A percentile compares a stretch with the other conserved stretches of the same genome.
Conservation (phyloP, 2,329 filamentous ascomycete species). For the Sporothrix euskadiensis region DNA sequence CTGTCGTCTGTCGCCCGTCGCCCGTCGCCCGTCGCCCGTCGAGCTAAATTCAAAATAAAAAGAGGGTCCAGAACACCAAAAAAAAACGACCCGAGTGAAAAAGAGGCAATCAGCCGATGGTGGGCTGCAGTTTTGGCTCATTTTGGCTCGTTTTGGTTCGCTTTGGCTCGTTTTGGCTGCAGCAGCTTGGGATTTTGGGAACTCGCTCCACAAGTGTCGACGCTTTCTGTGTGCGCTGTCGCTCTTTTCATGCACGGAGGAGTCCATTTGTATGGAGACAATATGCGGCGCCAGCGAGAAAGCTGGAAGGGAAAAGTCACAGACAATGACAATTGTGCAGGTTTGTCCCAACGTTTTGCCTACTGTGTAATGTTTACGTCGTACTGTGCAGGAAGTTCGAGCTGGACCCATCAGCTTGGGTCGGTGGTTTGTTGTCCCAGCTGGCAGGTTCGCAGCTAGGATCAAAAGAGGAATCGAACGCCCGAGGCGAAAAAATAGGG, state of each 20-base stretch:
- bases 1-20: too few relatives aligned
- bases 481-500: neutral
- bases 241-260: neutral
- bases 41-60: neutral
- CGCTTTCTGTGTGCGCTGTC: neutral
- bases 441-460: slow-evolving; percentile 13
- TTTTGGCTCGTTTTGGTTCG: too few relatives aligned
- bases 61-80: neutral
- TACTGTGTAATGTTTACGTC: too few relatives aligned
- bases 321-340: neutral
- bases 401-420: slow-evolving; percentile 14
- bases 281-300: neutral
- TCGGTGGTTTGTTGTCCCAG: neutral
- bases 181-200: neutral
- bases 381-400: neutral
- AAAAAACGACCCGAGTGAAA: neutral
- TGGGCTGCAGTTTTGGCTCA: too few relatives aligned
- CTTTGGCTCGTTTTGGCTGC: too few relatives aligned
- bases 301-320: neutral
- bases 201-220: neutral
- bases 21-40: too few relatives aligned
- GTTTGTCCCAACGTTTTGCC: neutral
- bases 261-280: neutral
- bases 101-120: slow-evolving; percentile 2
- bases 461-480: slow-evolving; percentile 17